These are phyloP conservation scores for Hypoxylon sp. DNA, from an alignment of 2,329 filamentous ascomycete genomes.

Conservation along the genomic window DNA sequence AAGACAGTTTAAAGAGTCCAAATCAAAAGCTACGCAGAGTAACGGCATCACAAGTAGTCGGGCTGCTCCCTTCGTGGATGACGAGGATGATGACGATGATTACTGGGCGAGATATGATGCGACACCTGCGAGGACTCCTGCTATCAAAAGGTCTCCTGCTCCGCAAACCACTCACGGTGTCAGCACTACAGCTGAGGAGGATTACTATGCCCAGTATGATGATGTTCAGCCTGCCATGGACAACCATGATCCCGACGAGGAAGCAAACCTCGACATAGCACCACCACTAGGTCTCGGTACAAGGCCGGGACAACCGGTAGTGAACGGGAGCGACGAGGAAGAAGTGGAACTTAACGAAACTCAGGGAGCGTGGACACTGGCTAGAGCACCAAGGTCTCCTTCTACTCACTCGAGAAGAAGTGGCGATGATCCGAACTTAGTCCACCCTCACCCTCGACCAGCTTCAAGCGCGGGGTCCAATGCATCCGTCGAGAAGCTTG, in stretches of 20 bases:
- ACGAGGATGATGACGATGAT: conserved; percentile 80
- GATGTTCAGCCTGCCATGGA: conserved; percentile 86
- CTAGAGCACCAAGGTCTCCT: conserved; percentile 60
- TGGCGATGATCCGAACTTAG: conserved; percentile 58
- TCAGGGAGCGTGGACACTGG: conserved; percentile 61
- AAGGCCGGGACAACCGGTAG: conserved; percentile 45
- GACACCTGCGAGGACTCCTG: conserved; percentile 75
- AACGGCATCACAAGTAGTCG: conserved; percentile 33
- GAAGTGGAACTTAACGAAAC: conserved; percentile 56
- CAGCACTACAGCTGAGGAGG: conserved; percentile 69
- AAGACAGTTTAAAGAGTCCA: conserved; percentile 62
- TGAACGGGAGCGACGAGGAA: conserved; percentile 46
- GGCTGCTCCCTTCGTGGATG: conserved; percentile 18
- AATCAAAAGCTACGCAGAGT: conserved; percentile 40
- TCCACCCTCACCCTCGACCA: conserved; percentile 70
- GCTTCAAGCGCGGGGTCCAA: conserved; percentile 71
- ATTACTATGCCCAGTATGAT: conserved; percentile 84
- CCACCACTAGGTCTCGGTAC: conserved; percentile 56
- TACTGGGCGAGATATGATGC: conserved; percentile 87
- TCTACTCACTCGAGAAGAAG: conserved; percentile 56
- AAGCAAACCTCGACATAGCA: conserved; percentile 56
- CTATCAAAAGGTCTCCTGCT: conserved; percentile 73
- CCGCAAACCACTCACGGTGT: conserved; percentile 60
- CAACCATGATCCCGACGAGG: conserved; percentile 84
- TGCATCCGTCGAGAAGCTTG: conserved; percentile 74